Conservation (phyloP, 768 basidiomycete genomes). For the Vararia minispora region DNA sequence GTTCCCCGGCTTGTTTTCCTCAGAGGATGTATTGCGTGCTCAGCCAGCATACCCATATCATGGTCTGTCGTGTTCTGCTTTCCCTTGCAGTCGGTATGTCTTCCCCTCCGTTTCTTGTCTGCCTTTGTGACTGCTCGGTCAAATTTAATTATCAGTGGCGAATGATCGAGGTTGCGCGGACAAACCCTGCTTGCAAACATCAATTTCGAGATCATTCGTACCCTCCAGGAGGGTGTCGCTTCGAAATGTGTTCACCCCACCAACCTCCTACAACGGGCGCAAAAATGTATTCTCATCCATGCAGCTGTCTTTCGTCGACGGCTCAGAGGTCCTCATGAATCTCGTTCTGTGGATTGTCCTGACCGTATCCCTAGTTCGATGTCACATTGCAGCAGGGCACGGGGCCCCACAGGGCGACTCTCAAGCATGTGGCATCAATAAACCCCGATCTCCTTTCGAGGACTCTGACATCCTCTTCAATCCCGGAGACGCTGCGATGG, state of each 20-base stretch:
- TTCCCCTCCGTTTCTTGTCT: background rate
- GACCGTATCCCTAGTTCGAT: constrained; percentile 36
- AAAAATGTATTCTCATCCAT: constrained; percentile 64
- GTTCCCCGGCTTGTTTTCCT: too few species aligned
- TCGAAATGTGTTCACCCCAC: constrained; percentile 64
- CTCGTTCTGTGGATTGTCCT: background rate
- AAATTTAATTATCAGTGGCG: too few species aligned
- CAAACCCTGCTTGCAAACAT: constrained; percentile 54
- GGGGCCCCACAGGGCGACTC: constrained; percentile 53
- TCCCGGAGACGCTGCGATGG: constrained; percentile 63
- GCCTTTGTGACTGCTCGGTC: too few species aligned
- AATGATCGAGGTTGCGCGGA: too few species aligned
- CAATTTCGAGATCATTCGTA: constrained; percentile 60
- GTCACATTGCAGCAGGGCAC: constrained; percentile 35
- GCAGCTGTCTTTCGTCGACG: constrained; percentile 46
- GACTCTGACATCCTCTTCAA: constrained; percentile 23
- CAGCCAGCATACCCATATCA: background rate
- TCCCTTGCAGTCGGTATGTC: constrained; percentile 32
- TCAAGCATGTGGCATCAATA: constrained; percentile 68
- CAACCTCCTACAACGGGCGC: constrained; percentile 66
- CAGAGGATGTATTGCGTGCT: too few species aligned
- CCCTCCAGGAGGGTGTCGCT: constrained; percentile 45
- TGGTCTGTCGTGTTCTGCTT: background rate
- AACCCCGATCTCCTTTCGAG: constrained; percentile 25
- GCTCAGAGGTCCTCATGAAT: constrained; percentile 31